Percentiles rank a stretch among this genome's conserved stretches.
Conservation (phyloP, 148 eudicot genomes). For the Amaranthus cruentus region DNA sequence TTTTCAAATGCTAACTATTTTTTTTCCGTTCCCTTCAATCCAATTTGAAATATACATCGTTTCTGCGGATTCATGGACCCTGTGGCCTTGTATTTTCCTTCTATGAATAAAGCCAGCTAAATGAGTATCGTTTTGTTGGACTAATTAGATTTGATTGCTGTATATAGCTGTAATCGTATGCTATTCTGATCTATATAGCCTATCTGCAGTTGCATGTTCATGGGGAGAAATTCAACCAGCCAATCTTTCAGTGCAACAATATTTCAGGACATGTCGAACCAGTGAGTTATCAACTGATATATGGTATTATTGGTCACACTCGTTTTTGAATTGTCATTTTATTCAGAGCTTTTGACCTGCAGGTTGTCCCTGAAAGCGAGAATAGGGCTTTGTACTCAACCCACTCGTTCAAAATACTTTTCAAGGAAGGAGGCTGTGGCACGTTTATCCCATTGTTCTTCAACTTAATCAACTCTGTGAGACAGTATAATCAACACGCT, state of each 20-base stretch:
- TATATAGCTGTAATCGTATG: neutral
- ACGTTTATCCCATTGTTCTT: constrained; percentile 85
- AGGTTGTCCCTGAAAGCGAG: constrained; percentile 85
- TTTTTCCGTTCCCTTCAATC: too few relatives aligned
- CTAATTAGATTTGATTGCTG: too few relatives aligned
- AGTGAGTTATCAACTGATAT: constrained; percentile 39
- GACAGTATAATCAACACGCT: constrained; percentile 57
- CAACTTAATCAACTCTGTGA: constrained; percentile 64
- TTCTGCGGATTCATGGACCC: too few relatives aligned
- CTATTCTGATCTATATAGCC: neutral
- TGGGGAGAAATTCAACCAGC: constrained; percentile 86
- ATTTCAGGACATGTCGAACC: constrained; percentile 87
- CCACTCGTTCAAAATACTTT: constrained; percentile 85
- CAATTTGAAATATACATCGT: too few relatives aligned
- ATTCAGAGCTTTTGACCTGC: neutral
- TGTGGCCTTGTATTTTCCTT: too few relatives aligned
- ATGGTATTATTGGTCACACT: neutral
- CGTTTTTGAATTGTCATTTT: neutral
- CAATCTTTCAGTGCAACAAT: constrained; percentile 87
- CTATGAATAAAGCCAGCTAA: neutral
- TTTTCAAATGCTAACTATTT: too few relatives aligned
- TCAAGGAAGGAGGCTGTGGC: constrained; percentile 98
- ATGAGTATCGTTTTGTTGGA: neutral
- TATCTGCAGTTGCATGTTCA: constrained; percentile 61
- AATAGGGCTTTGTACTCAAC: constrained; percentile 82